Percentiles rank a stretch among this genome's conserved stretches.
Conservation (phyloP, 345 rosid species). For the Gossypioides kirkii region DNA sequence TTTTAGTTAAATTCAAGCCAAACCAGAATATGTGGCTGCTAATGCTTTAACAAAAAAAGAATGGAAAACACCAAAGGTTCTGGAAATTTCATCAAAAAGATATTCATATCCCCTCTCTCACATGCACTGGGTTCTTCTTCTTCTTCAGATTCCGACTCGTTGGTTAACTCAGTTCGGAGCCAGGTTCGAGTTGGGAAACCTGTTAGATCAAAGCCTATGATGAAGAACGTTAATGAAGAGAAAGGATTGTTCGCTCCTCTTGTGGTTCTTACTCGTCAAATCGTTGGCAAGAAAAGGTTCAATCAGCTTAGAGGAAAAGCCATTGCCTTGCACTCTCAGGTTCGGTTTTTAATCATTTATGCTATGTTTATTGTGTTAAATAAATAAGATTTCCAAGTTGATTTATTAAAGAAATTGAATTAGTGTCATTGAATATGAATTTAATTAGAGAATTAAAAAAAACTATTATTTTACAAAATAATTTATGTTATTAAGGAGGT, state of each 20-base stretch:
- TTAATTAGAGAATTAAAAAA: no score
- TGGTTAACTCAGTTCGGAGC: slow-evolving; percentile 29
- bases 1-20: no score
- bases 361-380: no score
- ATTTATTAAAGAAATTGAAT: no score
- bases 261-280: slow-evolving; percentile 64
- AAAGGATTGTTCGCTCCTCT: slow-evolving; percentile 84
- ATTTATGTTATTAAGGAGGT: no score
- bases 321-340: slow-evolving; percentile 96
- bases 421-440: no score
- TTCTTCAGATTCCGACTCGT: background rate
- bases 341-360: slow-evolving; percentile 6
- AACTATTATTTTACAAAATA: no score
- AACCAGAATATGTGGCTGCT: slow-evolving; percentile 35
- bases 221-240: slow-evolving; percentile 92
- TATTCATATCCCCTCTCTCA: background rate
- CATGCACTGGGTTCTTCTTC: background rate
- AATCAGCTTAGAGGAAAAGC: slow-evolving; percentile 96
- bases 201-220: slow-evolving; percentile 48
- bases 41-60: slow-evolving; percentile 8
- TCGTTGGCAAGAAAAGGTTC: slow-evolving; percentile 76
- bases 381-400: no score
- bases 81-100: background rate
- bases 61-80: background rate
- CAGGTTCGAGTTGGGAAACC: slow-evolving; percentile 44